These are phyloP conservation scores for Heritiera fomes DNA, from an alignment of 345 rosid genomes.

Conservation along the genomic window DNA sequence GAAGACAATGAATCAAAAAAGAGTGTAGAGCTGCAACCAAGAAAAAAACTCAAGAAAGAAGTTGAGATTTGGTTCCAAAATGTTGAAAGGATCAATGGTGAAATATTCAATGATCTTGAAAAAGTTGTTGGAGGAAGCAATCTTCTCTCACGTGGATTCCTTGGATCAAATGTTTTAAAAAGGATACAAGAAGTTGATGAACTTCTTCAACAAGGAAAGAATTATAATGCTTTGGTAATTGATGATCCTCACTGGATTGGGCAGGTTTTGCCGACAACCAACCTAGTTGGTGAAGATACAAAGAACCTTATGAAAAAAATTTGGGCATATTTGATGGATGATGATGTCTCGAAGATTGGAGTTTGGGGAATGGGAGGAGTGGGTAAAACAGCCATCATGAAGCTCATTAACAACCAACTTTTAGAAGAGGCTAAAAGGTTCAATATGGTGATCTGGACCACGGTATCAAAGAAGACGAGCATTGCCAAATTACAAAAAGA, in stretches of 20 bases:
- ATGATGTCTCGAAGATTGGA: slow-evolving; percentile 3
- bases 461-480: background rate
- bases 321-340: slow-evolving; percentile 12
- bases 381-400: slow-evolving; percentile 12
- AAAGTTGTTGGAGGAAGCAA: background rate
- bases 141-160: background rate
- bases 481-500: too few relatives aligned
- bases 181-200: background rate
- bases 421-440: background rate
- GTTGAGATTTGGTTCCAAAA: background rate
- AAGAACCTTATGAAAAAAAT: background rate
- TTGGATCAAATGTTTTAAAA: background rate
- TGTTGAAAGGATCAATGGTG: background rate
- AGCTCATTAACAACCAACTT: slow-evolving; percentile 12
- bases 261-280: too few relatives aligned
- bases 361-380: slow-evolving; percentile 24
- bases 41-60: background rate
- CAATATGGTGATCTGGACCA: slow-evolving; percentile 16
- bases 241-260: background rate
- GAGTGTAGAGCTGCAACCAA: background rate
- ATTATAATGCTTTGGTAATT: background rate
- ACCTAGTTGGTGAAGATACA: background rate
- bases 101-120: background rate
- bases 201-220: background rate
- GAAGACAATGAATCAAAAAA: too few relatives aligned